phyloP scores from a whole-genome alignment of 106 monocot genomes.

The Dioscorea zingiberensis region DNA sequence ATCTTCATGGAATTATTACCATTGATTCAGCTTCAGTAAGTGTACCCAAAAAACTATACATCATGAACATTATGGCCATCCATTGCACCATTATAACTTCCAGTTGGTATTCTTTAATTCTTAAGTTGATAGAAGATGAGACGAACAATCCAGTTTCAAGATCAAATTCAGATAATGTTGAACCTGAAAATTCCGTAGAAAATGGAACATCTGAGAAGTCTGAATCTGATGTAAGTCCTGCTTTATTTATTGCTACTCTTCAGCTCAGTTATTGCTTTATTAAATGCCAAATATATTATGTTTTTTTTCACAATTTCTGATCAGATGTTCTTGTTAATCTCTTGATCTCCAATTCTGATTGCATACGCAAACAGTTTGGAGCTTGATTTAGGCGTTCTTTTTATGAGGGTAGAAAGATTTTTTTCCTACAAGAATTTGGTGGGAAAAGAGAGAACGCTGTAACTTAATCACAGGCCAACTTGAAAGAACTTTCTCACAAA shows the following conservation, averaged over 20 bases:
- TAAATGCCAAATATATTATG: too few relatives aligned
- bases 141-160: conserved; percentile 16
- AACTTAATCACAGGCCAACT: too few relatives aligned
- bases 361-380: too few relatives aligned
- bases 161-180: conserved; percentile 21
- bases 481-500: too few relatives aligned
- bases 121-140: conserved; percentile 73
- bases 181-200: conserved; percentile 22
- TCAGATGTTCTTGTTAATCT: too few relatives aligned
- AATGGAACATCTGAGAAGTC: conserved; percentile 10
- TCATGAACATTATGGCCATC: not conserved
- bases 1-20: conserved; percentile 68
- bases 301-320: too few relatives aligned
- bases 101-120: conserved; percentile 12
- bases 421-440: too few relatives aligned
- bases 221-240: conserved; percentile 18
- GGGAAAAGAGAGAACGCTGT: too few relatives aligned
- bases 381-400: too few relatives aligned
- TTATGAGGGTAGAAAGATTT: too few relatives aligned
- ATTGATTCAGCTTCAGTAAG: conserved; percentile 69
- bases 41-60: not conserved
- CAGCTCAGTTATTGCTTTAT: too few relatives aligned
- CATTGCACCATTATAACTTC: conserved; percentile 9
- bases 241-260: not conserved
- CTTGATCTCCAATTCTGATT: too few relatives aligned